Percentiles rank a stretch among this genome's conserved stretches.
phyloP scores from a whole-genome alignment of 73 alveolate species.

The Paramecium sonneborni region DNA sequence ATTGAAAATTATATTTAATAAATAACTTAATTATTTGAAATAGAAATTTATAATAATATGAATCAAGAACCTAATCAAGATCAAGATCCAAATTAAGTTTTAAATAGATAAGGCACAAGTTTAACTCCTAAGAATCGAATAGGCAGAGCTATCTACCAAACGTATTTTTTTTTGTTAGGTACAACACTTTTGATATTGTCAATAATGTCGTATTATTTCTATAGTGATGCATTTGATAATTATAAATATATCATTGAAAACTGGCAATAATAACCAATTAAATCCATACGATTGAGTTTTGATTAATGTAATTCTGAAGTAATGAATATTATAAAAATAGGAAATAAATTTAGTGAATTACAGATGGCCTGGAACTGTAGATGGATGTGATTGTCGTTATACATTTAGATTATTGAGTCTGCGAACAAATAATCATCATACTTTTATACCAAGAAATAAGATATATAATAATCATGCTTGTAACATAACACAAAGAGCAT shows the following conservation, averaged over 20 bases:
- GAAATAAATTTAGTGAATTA: background rate
- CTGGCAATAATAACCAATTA: background rate
- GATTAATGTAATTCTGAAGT: background rate
- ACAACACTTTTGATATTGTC: background rate
- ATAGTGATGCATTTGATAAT: background rate
- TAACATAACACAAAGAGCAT: background rate
- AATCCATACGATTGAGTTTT: background rate
- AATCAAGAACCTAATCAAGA: too few species aligned
- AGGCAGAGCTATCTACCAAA: background rate
- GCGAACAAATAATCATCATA: background rate
- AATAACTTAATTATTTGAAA: too few species aligned
- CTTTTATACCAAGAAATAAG: background rate
- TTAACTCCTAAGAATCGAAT: background rate
- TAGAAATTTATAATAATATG: too few species aligned
- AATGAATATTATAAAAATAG: background rate
- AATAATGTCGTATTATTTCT: background rate
- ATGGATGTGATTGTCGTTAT: constrained; percentile 14
- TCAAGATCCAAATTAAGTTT: background rate
- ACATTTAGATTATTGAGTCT: background rate
- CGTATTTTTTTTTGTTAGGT: background rate
- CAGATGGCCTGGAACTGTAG: constrained; percentile 26
- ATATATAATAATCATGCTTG: constrained; percentile 37
- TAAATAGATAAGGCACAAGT: background rate
- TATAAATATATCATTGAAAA: background rate
- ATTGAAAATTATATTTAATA: background rate